Evolutionary conservation across 192 early-diverging fungal genomes (phyloP), one percentile per base, ranked within the genome.

Genomic region (Mortierella hygrophila): DNA sequence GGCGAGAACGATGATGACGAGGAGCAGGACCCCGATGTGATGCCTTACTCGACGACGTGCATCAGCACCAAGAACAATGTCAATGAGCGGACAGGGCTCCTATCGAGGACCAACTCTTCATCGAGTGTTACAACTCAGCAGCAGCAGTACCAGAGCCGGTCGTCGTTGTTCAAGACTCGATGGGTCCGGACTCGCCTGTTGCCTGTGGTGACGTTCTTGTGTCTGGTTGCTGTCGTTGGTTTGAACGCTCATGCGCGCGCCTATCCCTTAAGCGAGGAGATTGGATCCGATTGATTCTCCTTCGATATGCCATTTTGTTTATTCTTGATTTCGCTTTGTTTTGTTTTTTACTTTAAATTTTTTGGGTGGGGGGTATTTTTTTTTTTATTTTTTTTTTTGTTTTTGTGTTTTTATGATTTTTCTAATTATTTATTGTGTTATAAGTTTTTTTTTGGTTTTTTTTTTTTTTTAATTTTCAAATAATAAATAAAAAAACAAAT

Each of bases 151-250:
- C 21, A 47, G 37, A 73, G 75, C 10, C 81, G 72, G 26, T 15
- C n/a, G 60, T 65, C 60, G 29, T 15, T 32, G 26, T 69, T 76
- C 60, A 46, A 68, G 9, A 75, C 75, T 37, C 84, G 76, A 21
- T 86, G 84, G 84, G 68, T 81, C 15, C 69, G 84, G 23, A 80
- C 75, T 6, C 78, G 84, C 6, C 32, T 86, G 47, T 63, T 86
- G 79, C 84, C 84, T 42, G 20, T 78, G 26, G 18, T 81, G 26
- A 86, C 75, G 10, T 81, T 77, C 46, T 32, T 81, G 32, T 78
- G 75, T 42, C 69, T 86, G 26, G 76, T 37, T 29, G 60, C 42
- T 10, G 84, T 81, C 20, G 84, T 86, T 10, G 68, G 54, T 0
- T 40, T 86, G 71, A 86, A 86, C 26, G 75, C 79, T 10, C 10